Evolutionary conservation across 441 rosid species (phyloP).

Genomic region (Populus hybrid): DNA sequence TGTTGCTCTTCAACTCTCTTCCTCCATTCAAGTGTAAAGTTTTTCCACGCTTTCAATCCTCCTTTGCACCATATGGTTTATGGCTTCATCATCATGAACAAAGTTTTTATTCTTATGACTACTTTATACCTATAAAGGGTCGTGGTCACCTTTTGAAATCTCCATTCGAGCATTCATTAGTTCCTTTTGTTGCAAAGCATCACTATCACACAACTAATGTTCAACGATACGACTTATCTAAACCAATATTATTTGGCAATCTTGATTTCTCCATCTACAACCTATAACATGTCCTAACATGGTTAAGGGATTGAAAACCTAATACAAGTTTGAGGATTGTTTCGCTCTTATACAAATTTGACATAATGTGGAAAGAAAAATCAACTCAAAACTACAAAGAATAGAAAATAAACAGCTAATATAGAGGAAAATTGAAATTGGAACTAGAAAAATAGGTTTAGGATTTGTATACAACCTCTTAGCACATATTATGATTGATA

Average conservation of each 20-base stretch:
- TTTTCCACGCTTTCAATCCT: background rate
- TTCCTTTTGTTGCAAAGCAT: background rate
- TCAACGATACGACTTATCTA: background rate
- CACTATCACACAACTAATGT: background rate
- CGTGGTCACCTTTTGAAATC: background rate
- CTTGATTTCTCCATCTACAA: background rate
- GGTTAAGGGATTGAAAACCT: background rate
- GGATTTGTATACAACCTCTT: no score
- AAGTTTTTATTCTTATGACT: background rate
- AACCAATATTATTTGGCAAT: no score
- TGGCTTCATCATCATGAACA: no score
- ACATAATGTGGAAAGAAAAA: background rate
- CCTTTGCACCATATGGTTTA: background rate
- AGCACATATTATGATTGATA: no score
- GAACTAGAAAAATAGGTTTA: no score
- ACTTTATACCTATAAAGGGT: background rate
- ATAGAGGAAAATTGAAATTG: no score
- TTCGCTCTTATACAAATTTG: background rate
- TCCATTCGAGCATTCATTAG: background rate
- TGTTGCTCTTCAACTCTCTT: background rate
- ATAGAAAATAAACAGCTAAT: no score
- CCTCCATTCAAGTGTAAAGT: background rate
- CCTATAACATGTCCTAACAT: background rate
- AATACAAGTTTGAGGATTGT: no score
- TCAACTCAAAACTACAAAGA: no score